Evolutionary conservation across 2,329 filamentous ascomycete species (phyloP), one percentile per base, ranked within the genome.

Genomic region (Diaporthe ampelina): DNA sequence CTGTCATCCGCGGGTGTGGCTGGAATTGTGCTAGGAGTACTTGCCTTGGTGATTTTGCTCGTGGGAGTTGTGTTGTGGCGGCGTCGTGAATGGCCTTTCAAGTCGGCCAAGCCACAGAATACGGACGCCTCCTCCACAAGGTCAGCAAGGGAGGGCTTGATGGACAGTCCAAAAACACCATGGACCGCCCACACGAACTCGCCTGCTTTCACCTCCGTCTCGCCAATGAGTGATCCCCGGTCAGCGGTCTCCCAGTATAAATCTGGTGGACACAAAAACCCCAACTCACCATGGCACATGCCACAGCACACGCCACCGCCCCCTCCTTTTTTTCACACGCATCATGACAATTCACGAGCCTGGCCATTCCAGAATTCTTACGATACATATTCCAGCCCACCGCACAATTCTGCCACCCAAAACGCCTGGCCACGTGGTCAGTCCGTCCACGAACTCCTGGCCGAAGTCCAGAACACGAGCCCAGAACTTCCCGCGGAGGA

Each of bases 1-100:
- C 26, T 77, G 32, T 68, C 76, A 15, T 67, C 68, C 1, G 77
- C 73, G 10, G 74, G 73, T 4, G 63, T 78, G 11, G 74, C 56
- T 5, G 77, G 77, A 8, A 77, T 78, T 37, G 73, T 72, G 5
- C 37, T 74, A 37, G 72, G 70, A 1, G 32, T 37, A 17, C 56
- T 68, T 19, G 37, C 74, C 7, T 4, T 77, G 1, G 37, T 76
- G 15, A 9, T 78, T 19, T 45, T 71, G 5, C 2, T 77, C 10
- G 35, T 61, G 13, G 73, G 17, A 4, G 9, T 45, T 19, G 24
- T 32, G 72, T 59, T 26, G 6, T 77, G 11, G 52, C 73, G 45
- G 45, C 45, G 45, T 50, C 45, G 45, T 50, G 21, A n/a, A 50
- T 50, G 45, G 45, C 63, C 63, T 35, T 40, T 68, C 6, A 32